Evolutionary conservation across 768 basidiomycete species (phyloP), one percentile per base, ranked within the genome.

Genomic region (Tubosaeta sp.): DNA sequence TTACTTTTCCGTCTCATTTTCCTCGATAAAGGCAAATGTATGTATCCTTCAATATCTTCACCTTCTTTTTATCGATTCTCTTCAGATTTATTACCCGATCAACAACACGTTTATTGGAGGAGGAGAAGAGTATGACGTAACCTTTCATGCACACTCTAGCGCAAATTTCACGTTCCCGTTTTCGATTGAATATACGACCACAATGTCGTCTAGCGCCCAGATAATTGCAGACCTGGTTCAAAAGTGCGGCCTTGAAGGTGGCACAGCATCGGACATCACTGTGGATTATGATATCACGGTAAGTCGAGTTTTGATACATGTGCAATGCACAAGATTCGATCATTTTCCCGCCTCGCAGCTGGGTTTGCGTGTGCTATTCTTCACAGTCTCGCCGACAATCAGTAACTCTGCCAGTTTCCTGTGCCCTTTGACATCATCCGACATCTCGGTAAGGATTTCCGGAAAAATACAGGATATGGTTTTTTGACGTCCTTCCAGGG

Each of bases 151-250:
- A 12, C 70, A 81, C 57, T 61, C 75, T 3, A 72, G 75, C 55
- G 87, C 81, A 5, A 83, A 80, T 54, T 80, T 90, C 71, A 83
- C 81, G 0, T 87, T 93, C 72, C 90, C 90, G 2, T 87, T 92
- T 68, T 58, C 76, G 6, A 71, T 93, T 38, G 69, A 72, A 39
- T 93, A 90, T 70, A 77, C 76, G 32, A 70, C 73, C 22, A 60
- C 75, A 0, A 59, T 71, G 38, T 78, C 88, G 52, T 83, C 87
- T 9, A 71, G 71, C 34, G 63, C 68, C 29, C 46, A 50, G 6
- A 80, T 91, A 19, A 71, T 92, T n/a, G 29, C 66, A 10, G 86
- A 90, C 62, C 58, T 93, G 22, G 78, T 75, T 2, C 56, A 58
- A 9, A 86, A 82, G 58, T 93, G 90, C 60, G 83, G 84, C 41